Percentiles rank a stretch among this genome's conserved stretches.
Conservation (phyloP, 73 alveolate genomes). For the Stentor coeruleus region DNA sequence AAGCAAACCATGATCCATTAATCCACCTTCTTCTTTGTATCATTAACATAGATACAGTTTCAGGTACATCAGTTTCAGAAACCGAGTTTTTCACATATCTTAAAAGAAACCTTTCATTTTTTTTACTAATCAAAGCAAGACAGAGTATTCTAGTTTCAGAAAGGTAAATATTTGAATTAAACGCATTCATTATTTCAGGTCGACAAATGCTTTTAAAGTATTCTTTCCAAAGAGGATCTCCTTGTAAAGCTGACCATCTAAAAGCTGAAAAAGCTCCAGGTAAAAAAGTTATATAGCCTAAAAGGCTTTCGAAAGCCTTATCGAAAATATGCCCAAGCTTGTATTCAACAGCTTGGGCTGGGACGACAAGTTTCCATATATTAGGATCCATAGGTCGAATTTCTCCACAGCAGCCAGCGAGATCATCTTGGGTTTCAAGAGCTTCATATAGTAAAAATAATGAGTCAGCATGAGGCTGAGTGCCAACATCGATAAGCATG, state of each 20-base stretch:
- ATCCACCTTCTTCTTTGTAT: constrained; percentile 25
- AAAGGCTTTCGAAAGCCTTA: constrained; percentile 14
- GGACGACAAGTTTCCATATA: background rate
- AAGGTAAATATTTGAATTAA: constrained; percentile 27
- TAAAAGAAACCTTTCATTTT: background rate
- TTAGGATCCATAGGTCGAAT: constrained; percentile 28
- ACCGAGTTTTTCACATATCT: background rate
- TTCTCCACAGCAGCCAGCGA: constrained; percentile 33
- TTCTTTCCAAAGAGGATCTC: constrained; percentile 32
- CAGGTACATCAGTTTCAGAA: constrained; percentile 30
- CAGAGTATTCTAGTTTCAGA: constrained; percentile 29
- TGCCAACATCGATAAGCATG: constrained; percentile 46
- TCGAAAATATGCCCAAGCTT: constrained; percentile 22
- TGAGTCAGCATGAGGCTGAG: constrained; percentile 28
- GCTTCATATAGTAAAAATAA: background rate
- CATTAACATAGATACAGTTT: background rate
- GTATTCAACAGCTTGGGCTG: constrained; percentile 26
- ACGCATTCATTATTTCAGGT: background rate
- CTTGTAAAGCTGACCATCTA: constrained; percentile 38
- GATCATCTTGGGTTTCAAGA: background rate
- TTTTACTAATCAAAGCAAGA: constrained; percentile 6
- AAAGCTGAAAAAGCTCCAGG: constrained; percentile 46
- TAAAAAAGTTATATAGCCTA: constrained; percentile 35
- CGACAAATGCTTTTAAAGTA: constrained; percentile 23
- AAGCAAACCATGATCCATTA: constrained; percentile 31